Evolutionary conservation across 257 asterid genomes (phyloP), one percentile per base, ranked within the genome.

Genomic region (Mentha longifolia): DNA sequence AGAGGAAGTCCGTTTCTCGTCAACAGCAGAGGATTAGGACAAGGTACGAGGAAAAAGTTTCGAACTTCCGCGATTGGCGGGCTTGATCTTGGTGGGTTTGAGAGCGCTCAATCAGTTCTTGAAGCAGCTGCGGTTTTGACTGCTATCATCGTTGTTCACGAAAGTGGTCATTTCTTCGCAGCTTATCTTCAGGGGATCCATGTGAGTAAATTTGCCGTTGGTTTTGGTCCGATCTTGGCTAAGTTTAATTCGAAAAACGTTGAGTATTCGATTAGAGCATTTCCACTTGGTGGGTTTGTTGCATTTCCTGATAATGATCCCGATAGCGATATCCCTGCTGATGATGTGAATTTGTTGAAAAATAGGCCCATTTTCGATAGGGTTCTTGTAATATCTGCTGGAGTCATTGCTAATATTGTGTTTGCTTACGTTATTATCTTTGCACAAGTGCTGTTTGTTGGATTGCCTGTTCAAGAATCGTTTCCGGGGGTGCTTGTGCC

Each of bases 301-400:
- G 99, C 92, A 0, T 95, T 95, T 65, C 99, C 99, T 50, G 99
- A 95, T 85, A 92, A 95, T 81, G 98, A 95, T 80, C 98, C 98
- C 3, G 92, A 91, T 15, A 95, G 98, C 73, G 97, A 81, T 77
- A 95, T 95, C 58, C 99, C 99, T 0, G 85, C 81, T 2, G 98
- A 92, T 65, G 98, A 95, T 75, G 84, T 37, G 76, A 92, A 95
- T 80, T 79, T 95, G 71, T 80, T 95, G 71, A 95, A 90, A 72
- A 95, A 95, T 61, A 80, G 99, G 79, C 99, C 99, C 0, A 83
- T 92, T 1, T 61, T 88, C 33, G 99, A 95, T 75, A 85, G 99
- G 75, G 85, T 88, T 25, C 61, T 95, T 70, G 99, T 92, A 71
- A 89, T 95, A 70, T 92, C 99, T 70, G 95, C 99, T 79, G 99